A percentile compares a stretch with the other conserved stretches of the same genome.
Evolutionary conservation across 1,284 basidiomycete genomes (phyloP).

Genomic region (Cryptococcus sp.): DNA sequence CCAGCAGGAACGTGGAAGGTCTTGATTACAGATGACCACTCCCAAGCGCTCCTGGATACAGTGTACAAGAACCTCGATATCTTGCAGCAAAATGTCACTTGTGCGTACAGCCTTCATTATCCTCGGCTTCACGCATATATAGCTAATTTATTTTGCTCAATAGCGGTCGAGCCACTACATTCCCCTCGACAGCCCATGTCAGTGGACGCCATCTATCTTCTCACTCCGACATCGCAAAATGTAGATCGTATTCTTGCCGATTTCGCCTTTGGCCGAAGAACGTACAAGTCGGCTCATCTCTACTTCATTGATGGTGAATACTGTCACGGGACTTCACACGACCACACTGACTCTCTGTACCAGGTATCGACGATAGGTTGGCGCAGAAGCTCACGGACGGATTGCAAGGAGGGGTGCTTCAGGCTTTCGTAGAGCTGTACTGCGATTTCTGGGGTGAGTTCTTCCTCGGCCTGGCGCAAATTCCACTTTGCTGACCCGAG

Average conservation of each 20-base stretch:
- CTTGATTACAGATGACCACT: constrained; percentile 90
- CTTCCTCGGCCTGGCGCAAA: not conserved
- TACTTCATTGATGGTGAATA: constrained; percentile 90
- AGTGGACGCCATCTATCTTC: constrained; percentile 87
- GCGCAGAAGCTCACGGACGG: constrained; percentile 67
- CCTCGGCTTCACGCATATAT: not conserved
- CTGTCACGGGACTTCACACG: too few relatives aligned
- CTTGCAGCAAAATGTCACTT: constrained; percentile 87
- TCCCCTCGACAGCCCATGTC: constrained; percentile 70
- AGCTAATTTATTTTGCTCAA: not conserved
- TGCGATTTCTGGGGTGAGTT: constrained; percentile 81
- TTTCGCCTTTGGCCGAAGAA: constrained; percentile 63
- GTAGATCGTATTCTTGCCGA: constrained; percentile 87
- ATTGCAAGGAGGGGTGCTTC: constrained; percentile 57
- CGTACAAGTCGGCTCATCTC: constrained; percentile 85
- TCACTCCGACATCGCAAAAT: constrained; percentile 94
- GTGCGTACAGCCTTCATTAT: constrained; percentile 60
- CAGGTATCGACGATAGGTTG: constrained; percentile 62
- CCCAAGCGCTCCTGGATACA: constrained; percentile 77
- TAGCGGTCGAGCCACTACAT: constrained; percentile 57
- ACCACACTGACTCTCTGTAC: constrained; percentile 4
- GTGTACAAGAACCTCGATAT: constrained; percentile 93
- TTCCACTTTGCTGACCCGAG: constrained; percentile 1
- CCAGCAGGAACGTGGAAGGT: constrained; percentile 90
- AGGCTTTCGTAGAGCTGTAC: constrained; percentile 77